phyloP scores from a whole-genome alignment of 2,329 filamentous ascomycete genomes.

The Aspergillus unguis region DNA sequence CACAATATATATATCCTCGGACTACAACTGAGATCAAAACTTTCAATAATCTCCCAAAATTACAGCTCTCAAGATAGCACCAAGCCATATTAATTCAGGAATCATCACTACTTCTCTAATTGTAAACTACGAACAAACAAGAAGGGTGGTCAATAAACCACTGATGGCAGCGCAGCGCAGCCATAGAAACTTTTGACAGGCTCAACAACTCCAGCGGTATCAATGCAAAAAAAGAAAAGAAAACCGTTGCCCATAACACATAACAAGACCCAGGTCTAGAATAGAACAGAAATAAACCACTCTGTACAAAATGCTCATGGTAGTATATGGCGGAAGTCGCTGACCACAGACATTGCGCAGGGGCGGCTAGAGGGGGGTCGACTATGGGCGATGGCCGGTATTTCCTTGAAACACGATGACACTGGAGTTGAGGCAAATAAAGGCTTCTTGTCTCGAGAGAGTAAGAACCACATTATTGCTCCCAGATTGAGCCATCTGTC shows the following conservation, averaged over 20 bases:
- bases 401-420: neutral
- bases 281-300: slow-evolving; percentile 3
- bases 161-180: slow-evolving; percentile 5
- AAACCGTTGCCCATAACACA: slow-evolving; percentile 14
- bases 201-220: slow-evolving; percentile 15
- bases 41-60: too few relatives aligned
- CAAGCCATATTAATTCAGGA: too few relatives aligned
- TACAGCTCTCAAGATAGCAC: too few relatives aligned
- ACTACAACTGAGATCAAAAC: too few relatives aligned
- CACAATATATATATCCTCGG: too few relatives aligned
- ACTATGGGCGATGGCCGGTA: slow-evolving; percentile 15
- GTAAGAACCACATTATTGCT: neutral
- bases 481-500: neutral
- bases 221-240: slow-evolving; percentile 15
- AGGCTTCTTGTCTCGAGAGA: neutral
- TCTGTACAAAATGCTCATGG: slow-evolving; percentile 5
- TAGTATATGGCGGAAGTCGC: neutral
- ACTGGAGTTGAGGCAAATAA: slow-evolving; percentile 1
- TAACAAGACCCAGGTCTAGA: slow-evolving; percentile 1
- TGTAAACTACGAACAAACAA: too few relatives aligned
- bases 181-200: slow-evolving; percentile 17
- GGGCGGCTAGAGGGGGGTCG: slow-evolving; percentile 13
- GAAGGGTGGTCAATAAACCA: slow-evolving; percentile 1
- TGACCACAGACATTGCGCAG: slow-evolving; percentile 1
- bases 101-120: too few relatives aligned